Evolutionary conservation across 1,284 basidiomycete species (phyloP), one percentile per base, ranked within the genome.

Genomic region (Heterobasidion irregulare): DNA sequence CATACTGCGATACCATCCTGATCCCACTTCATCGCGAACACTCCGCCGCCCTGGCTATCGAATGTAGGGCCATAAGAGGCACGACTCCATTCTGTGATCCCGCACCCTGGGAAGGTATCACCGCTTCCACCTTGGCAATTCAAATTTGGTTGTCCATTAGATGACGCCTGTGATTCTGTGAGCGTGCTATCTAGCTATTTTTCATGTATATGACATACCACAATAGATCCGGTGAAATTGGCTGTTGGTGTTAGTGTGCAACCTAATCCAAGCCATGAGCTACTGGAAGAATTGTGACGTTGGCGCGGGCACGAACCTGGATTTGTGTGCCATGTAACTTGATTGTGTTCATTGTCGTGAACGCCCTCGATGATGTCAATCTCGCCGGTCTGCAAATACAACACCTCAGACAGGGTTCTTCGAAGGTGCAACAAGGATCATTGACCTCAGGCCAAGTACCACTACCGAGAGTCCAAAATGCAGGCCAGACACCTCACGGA

Each of bases 291-390:
- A 46, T 55, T 49, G 9, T 26, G 15, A 35, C 26, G 16, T n/a
- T 44, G 41, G 35, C 56, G 8, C 34, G 36, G 47, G 16, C 26
- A 36, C 19, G 0, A 38, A 79, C 49, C 49, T 36, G 49, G 19
- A 26, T 16, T 38, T 8, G 49, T 50, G 36, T 50, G 49, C 49
- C 49, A 87, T 47, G 87, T 82, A 47, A 88, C 79, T 67, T 89
- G 86, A 62, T 91, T 90, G 62, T 86, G 83, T 63, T 82, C 72
- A 47, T 74, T 86, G 58, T 85, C 82, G 2, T 89, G 85, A 5
- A 89, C 86, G 8, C 86, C 84, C 70, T 91, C 87, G 19, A 91
- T 77, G 53, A 92, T 85, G 68, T 92, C 89, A 43, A 92, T 88
- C 70, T 92, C 89, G 6, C 89, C 89, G 6, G 73, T 71, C 83